phyloP scores from a whole-genome alignment of 768 basidiomycete genomes.

The Leucocoprinus leucothites region DNA sequence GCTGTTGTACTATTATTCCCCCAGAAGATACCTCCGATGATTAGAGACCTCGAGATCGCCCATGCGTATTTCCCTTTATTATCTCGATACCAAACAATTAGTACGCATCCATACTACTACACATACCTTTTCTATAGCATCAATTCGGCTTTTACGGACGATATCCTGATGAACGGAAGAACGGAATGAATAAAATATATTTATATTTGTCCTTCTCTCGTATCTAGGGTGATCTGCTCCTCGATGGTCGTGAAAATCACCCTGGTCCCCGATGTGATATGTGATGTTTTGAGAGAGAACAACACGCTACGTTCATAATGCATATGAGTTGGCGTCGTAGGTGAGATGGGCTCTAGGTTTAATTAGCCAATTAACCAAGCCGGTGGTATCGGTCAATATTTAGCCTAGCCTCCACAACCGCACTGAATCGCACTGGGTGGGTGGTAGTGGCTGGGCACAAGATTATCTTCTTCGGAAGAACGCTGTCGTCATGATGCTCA shows the following conservation, averaged over 20 bases:
- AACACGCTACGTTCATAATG: neutral
- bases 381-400: no score
- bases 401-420: no score
- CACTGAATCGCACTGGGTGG: no score
- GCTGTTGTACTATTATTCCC: conserved; percentile 11
- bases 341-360: neutral
- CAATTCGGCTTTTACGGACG: conserved; percentile 2
- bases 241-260: neutral
- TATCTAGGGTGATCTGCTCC: neutral
- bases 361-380: neutral
- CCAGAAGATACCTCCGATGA: conserved; percentile 10
- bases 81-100: conserved; percentile 12
- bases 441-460: neutral
- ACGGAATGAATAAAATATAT: conserved; percentile 9
- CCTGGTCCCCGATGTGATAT: neutral
- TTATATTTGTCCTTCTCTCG: neutral
- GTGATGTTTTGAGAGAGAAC: neutral
- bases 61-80: conserved; percentile 3
- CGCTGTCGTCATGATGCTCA: neutral
- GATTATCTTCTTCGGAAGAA: neutral
- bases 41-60: conserved; percentile 9
- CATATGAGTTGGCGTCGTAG: neutral
- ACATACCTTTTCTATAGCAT: conserved; percentile 6
- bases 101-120: conserved; percentile 7
- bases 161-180: neutral